Evolutionary conservation across 2,329 filamentous ascomycete species (phyloP), one percentile per base, ranked within the genome.

Genomic region (Arthroderma uncinatum): DNA sequence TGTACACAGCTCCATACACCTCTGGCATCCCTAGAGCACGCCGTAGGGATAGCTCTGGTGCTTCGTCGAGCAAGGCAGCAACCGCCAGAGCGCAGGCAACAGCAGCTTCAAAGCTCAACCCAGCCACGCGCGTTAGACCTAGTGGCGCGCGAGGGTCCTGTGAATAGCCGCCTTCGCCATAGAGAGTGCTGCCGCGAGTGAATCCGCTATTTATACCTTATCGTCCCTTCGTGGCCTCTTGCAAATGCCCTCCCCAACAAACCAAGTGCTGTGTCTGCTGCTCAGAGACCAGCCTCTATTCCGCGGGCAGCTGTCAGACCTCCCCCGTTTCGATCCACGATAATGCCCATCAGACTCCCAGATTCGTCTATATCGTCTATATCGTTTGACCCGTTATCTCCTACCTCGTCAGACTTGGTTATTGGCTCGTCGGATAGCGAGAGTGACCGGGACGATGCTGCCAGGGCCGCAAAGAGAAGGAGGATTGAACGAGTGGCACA

Each of bases 401-500:
- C 64, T 8, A 53, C 61, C 2, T 63, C 68, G 4, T 56, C 65
- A 44, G 67, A 70, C 6, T 42, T 28, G 5, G 19, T 58, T 12
- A 33, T 62, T 10, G 64, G 67, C 57, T 60, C 54, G 7, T 66
- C 62, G 2, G 53, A 70, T 12, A 50, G 65, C 8, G 71, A 65
- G 34, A 74, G 72, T 5, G 73, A 76, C 39, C 72, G 73, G 57
- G 67, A 70, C 12, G 64, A 70, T 0, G 42, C 57, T 44, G 60
- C 62, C 7, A 66, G 68, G 21, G 64, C 65, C 12, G 67, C 70
- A 5, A 76, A 74, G 62, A 67, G 66, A n/a, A 68, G 68, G 58
- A 69, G 72, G 58, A 73, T 76, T 48, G 74, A 77, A 64, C 66
- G 61, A 36, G 65, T 72, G 33, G 75, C 65, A 16, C 67, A 67